Percentiles rank a stretch among this genome's conserved stretches.
These are phyloP conservation scores for Neoboletus magnificus DNA, from an alignment of 768 basidiomycete genomes.

Conservation along the genomic window DNA sequence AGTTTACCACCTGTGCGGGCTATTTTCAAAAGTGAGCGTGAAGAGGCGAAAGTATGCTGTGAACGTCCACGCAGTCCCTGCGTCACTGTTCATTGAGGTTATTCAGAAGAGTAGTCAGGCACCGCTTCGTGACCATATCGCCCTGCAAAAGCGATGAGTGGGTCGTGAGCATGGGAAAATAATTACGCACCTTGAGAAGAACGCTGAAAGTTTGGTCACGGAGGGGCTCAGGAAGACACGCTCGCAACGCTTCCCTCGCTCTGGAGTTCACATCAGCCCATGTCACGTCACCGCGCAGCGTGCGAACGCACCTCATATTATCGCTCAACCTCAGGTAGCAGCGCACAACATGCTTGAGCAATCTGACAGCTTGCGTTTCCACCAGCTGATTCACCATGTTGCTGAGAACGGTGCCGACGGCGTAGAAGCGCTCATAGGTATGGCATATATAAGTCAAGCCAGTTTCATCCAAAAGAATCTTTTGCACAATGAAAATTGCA, in stretches of 20 bases:
- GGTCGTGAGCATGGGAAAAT: background rate
- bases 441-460: slow-evolving; percentile 98
- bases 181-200: slow-evolving; percentile 71
- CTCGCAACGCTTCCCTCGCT: slow-evolving; percentile 92
- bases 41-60: slow-evolving; percentile 5
- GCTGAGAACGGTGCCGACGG: slow-evolving; percentile 95
- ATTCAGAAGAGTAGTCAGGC: slow-evolving; percentile 84
- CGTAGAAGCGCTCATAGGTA: slow-evolving; percentile 99
- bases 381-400: slow-evolving; percentile 99
- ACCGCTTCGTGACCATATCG: slow-evolving; percentile 97
- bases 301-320: slow-evolving; percentile 73
- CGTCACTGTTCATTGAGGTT: slow-evolving; percentile 72
- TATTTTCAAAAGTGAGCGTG: slow-evolving; percentile 16
- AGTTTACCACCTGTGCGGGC: slow-evolving; percentile 19
- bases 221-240: slow-evolving; percentile 93
- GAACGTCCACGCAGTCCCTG: background rate
- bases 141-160: slow-evolving; percentile 49
- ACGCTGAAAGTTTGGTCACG: slow-evolving; percentile 90
- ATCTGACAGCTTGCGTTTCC: slow-evolving; percentile 93
- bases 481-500: slow-evolving; percentile 99
- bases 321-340: slow-evolving; percentile 96
- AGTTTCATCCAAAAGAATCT: slow-evolving; percentile 94
- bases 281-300: slow-evolving; percentile 5
- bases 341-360: slow-evolving; percentile 96
- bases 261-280: slow-evolving; percentile 39